phyloP scores from a whole-genome alignment of 306 rosid genomes.

The Corylus heterophylla region DNA sequence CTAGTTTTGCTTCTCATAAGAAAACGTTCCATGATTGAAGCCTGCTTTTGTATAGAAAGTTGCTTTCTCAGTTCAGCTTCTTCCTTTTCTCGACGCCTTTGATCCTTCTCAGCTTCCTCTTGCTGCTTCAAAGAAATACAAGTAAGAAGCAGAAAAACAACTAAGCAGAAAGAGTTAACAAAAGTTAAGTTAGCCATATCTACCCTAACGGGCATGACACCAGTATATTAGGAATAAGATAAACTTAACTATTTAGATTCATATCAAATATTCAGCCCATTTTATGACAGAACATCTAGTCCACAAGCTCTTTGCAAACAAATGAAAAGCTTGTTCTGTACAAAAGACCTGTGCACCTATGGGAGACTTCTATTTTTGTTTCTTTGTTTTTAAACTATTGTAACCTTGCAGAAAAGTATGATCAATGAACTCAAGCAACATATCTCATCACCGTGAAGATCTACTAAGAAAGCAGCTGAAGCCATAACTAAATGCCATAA shows the following conservation, averaged over 20 bases:
- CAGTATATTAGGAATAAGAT: not conserved
- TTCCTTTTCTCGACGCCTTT: constrained; percentile 73
- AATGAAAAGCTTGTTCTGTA: not conserved
- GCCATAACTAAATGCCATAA: constrained; percentile 5
- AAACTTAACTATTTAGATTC: not conserved
- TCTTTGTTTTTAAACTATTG: not conserved
- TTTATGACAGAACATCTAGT: not conserved
- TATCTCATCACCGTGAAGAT: not conserved
- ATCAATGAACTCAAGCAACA: not conserved
- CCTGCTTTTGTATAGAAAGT: constrained; percentile 72
- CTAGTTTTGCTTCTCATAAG: constrained; percentile 60
- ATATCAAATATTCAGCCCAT: not conserved
- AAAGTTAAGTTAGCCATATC: constrained; percentile 9
- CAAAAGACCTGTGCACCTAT: not conserved
- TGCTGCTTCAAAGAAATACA: constrained; percentile 42
- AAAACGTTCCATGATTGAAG: constrained; percentile 88
- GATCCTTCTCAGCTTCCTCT: constrained; percentile 74
- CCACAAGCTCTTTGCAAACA: not conserved
- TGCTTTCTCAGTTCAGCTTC: constrained; percentile 68
- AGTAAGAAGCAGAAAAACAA: not conserved
- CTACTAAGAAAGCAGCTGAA: constrained; percentile 9
- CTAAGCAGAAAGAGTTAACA: not conserved
- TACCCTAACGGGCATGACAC: not conserved
- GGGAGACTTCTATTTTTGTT: not conserved
- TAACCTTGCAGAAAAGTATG: not conserved